Evolutionary conservation across 2,329 filamentous ascomycete species (phyloP).

Genomic region (Epicoccum nigrum): DNA sequence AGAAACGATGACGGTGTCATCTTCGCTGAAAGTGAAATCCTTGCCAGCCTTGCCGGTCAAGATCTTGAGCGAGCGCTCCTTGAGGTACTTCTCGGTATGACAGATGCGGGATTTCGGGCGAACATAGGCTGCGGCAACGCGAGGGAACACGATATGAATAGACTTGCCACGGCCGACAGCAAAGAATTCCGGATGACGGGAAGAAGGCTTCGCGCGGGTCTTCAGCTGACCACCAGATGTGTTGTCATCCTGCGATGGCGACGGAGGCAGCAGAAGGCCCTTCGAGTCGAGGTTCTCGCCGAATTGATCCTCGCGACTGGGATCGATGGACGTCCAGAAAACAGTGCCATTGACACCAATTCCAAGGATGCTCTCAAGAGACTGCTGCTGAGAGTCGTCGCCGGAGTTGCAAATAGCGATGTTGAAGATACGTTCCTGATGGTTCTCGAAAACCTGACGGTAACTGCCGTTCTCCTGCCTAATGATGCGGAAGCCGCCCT

Average conservation of each 20-base stretch:
- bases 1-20: conserved; percentile 91
- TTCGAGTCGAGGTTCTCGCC: conserved; percentile 85
- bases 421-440: conserved; percentile 93
- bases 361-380: conserved; percentile 77
- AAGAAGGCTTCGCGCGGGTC: conserved; percentile 90
- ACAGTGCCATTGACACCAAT: conserved; percentile 94
- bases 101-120: conserved; percentile 65
- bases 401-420: conserved; percentile 77
- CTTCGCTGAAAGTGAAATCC: conserved; percentile 96
- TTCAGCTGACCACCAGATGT: conserved; percentile 91
- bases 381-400: conserved; percentile 51
- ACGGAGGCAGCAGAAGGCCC: conserved; percentile 87
- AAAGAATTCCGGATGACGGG: conserved; percentile 89
- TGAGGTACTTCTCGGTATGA: conserved; percentile 85
- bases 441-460: conserved; percentile 88
- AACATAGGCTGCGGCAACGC: conserved; percentile 60
- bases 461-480: conserved; percentile 92
- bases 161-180: conserved; percentile 94
- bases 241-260: conserved; percentile 85
- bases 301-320: conserved; percentile 58
- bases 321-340: conserved; percentile 82
- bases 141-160: conserved; percentile 82
- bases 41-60: conserved; percentile 98
- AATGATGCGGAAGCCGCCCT: conserved; percentile 90
- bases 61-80: conserved; percentile 88